Conservation (phyloP, 495 filamentous ascomycete genomes). For the Chaetomium cochliodes region DNA sequence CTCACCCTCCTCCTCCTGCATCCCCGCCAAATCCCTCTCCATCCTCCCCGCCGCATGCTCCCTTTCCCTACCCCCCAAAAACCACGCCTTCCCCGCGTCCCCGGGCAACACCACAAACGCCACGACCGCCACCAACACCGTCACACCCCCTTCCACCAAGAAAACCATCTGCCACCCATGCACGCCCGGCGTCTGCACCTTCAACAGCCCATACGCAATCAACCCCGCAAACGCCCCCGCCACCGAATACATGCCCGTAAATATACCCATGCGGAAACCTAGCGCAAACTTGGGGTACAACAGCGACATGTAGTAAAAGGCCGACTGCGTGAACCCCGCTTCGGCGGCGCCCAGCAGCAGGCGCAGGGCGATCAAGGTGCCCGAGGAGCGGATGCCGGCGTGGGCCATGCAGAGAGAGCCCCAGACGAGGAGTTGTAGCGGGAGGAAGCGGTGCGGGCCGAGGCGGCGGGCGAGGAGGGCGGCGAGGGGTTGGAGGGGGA, state of each 20-base stretch:
- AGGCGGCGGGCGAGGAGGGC: background rate
- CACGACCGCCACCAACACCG: conserved; percentile 44
- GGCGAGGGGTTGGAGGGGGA: background rate
- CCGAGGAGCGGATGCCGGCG: conserved; percentile 1
- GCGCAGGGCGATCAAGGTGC: conserved; percentile 30
- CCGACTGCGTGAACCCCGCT: conserved; percentile 58
- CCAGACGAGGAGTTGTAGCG: background rate
- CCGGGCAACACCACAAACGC: conserved; percentile 68
- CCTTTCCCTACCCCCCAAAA: conserved; percentile 32
- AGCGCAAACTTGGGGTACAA: conserved; percentile 60
- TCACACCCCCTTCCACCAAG: conserved; percentile 52
- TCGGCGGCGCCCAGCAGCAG: conserved; percentile 58
- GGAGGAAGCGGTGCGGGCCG: conserved; percentile 1
- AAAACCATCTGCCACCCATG: conserved; percentile 58
- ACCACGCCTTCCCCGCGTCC: conserved; percentile 29
- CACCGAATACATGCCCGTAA: conserved; percentile 58
- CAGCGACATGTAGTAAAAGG: conserved; percentile 59
- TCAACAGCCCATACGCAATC: conserved; percentile 57
- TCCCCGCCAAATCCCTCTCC: conserved; percentile 26
- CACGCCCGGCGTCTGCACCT: conserved; percentile 43
- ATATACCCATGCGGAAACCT: conserved; percentile 56
- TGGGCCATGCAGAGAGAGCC: conserved; percentile 9
- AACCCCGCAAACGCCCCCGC: conserved; percentile 58
- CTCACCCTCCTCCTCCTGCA: conserved; percentile 30
- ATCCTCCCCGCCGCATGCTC: conserved; percentile 37